Conservation (phyloP, 371 early-diverging fungal genomes). For the Coemansia linderi region DNA sequence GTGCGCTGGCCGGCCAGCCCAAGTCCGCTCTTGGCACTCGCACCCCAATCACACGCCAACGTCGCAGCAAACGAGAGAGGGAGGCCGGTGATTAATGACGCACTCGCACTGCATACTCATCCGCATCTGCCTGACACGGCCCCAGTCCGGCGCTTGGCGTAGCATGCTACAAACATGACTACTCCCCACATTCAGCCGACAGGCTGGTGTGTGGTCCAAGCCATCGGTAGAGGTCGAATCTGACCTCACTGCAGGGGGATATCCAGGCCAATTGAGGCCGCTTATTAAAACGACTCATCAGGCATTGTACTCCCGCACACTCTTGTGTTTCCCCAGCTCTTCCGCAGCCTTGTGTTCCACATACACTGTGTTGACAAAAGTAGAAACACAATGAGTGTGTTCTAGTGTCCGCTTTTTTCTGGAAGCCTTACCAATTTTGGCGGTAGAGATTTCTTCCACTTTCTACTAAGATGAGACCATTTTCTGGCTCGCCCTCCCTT, state of each 20-base stretch:
- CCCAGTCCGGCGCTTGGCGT: background rate
- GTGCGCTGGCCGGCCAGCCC: background rate
- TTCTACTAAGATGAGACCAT: background rate
- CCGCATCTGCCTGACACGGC: background rate
- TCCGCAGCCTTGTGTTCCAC: too few species aligned
- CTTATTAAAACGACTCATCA: background rate
- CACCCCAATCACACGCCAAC: background rate
- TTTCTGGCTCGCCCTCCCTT: background rate
- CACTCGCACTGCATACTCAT: background rate
- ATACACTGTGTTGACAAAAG: too few species aligned
- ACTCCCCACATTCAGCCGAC: background rate
- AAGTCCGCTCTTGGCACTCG: background rate
- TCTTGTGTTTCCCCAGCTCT: too few species aligned
- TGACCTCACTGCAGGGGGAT: too few species aligned
- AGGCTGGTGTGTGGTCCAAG: background rate
- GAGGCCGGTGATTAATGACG: background rate
- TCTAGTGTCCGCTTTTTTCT: too few species aligned
- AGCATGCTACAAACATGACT: background rate
- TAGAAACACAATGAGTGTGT: too few species aligned
- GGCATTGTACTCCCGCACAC: too few species aligned
- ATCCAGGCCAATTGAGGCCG: background rate
- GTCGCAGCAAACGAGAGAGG: background rate
- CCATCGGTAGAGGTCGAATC: background rate
- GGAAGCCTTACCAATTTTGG: background rate
- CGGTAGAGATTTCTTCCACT: background rate